These are phyloP conservation scores for Pseudognaphalium luteoalbum DNA, from an alignment of 129 eudicot genomes.

Conservation along the genomic window DNA sequence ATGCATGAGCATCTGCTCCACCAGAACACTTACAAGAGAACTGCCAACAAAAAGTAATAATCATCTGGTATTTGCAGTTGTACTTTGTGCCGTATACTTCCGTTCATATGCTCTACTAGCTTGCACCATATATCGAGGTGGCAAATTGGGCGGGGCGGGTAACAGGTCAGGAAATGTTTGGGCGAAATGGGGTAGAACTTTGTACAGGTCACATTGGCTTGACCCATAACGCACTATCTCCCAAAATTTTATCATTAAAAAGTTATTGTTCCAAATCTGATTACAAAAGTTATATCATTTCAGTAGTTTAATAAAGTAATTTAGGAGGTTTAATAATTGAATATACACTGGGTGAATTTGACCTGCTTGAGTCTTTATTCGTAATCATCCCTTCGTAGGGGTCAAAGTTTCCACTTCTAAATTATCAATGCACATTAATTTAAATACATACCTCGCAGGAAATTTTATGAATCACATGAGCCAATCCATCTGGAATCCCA, in stretches of 20 bases:
- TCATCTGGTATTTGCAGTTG: not conserved
- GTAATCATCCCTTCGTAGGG: not conserved
- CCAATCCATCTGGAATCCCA: conserved; percentile 62
- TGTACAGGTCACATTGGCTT: not conserved
- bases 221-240: not conserved
- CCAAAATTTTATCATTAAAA: not conserved
- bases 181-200: not conserved
- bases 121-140: conserved; percentile 6
- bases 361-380: not conserved
- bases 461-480: conserved; percentile 56
- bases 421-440: not conserved
- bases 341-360: not conserved
- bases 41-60: conserved; percentile 41
- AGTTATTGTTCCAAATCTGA: not conserved
- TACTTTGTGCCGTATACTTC: conserved; percentile 1
- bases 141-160: not conserved
- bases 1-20: conserved; percentile 69
- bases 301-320: not conserved
- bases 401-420: not conserved
- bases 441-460: conserved; percentile 66
- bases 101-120: conserved; percentile 17
- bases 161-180: not conserved
- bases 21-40: conserved; percentile 80
- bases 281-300: not conserved
- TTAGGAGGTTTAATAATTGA: not conserved